phyloP scores from a whole-genome alignment of 805 yeast genomes.

The Sugiyamaella marilandica region DNA sequence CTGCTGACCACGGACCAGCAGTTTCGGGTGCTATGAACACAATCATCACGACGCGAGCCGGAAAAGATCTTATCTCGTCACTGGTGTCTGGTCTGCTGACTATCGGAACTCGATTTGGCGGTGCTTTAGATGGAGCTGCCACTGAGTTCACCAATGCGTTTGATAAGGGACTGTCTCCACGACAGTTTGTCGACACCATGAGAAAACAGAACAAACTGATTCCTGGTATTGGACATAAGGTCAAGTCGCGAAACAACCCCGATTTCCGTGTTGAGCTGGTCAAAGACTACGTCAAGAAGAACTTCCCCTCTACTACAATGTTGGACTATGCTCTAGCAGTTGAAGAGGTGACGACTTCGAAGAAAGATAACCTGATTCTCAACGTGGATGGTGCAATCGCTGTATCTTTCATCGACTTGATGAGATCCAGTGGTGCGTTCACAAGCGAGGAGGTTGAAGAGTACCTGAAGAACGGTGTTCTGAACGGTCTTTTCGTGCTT shows the following conservation, averaged over 20 bases:
- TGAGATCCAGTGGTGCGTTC: constrained; percentile 43
- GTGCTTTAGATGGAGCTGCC: constrained; percentile 46
- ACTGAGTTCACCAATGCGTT: constrained; percentile 41
- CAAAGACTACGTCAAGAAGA: constrained; percentile 41
- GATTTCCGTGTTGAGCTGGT: constrained; percentile 46
- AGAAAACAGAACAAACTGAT: constrained; percentile 44
- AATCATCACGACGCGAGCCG: constrained; percentile 44
- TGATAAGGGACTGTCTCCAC: constrained; percentile 42
- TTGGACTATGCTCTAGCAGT: constrained; percentile 45
- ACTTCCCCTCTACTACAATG: constrained; percentile 40
- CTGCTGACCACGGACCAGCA: constrained; percentile 48
- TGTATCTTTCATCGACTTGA: constrained; percentile 40
- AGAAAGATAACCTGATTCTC: constrained; percentile 43
- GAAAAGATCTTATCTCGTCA: constrained; percentile 44
- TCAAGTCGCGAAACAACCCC: constrained; percentile 45
- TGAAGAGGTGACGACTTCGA: constrained; percentile 45
- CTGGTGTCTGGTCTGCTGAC: constrained; percentile 42
- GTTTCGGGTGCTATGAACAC: constrained; percentile 47
- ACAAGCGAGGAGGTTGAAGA: constrained; percentile 42
- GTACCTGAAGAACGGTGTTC: constrained; percentile 43
- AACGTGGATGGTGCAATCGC: constrained; percentile 46
- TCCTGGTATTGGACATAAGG: constrained; percentile 46
- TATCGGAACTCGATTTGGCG: constrained; percentile 44
- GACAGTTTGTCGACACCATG: constrained; percentile 44
- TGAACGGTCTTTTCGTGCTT: constrained; percentile 42